phyloP scores from a whole-genome alignment of 2,329 filamentous ascomycete species.

The Xylariaceae sp. region DNA sequence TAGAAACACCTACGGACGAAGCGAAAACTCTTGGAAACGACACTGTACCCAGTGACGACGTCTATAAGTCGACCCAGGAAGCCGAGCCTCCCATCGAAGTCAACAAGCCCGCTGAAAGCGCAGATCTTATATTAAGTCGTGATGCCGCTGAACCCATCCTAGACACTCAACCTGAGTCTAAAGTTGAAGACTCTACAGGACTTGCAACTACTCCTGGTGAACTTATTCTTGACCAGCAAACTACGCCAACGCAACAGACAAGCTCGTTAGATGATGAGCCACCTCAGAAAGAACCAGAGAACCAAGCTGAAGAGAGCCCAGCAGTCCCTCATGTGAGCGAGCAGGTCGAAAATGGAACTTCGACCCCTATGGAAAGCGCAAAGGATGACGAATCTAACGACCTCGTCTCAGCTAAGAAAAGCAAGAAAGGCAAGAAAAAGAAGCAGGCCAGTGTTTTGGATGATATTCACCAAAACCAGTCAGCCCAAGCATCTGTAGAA shows the following conservation, averaged over 20 bases:
- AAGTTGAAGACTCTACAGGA: conserved; percentile 6
- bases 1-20: conserved; percentile 11
- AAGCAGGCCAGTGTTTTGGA: conserved; percentile 24
- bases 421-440: conserved; percentile 40
- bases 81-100: background rate
- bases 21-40: background rate
- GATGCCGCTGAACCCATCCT: background rate
- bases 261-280: conserved; percentile 12
- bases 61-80: background rate
- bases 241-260: conserved; percentile 23
- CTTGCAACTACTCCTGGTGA: background rate
- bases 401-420: conserved; percentile 32
- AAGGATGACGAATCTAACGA: conserved; percentile 23
- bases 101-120: conserved; percentile 2
- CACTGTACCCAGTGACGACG: conserved; percentile 3
- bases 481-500: conserved; percentile 3
- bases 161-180: background rate
- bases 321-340: conserved; percentile 5
- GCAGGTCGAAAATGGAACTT: conserved; percentile 6
- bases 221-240: conserved; percentile 3
- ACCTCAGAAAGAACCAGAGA: conserved; percentile 3
- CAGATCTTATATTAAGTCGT: background rate
- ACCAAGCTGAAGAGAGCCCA: background rate
- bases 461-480: conserved; percentile 6
- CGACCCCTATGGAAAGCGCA: conserved; percentile 9